A percentile compares a stretch with the other conserved stretches of the same genome.
Evolutionary conservation across 2,329 filamentous ascomycete genomes (phyloP).

Genomic region (Aspergillus brasiliensis): DNA sequence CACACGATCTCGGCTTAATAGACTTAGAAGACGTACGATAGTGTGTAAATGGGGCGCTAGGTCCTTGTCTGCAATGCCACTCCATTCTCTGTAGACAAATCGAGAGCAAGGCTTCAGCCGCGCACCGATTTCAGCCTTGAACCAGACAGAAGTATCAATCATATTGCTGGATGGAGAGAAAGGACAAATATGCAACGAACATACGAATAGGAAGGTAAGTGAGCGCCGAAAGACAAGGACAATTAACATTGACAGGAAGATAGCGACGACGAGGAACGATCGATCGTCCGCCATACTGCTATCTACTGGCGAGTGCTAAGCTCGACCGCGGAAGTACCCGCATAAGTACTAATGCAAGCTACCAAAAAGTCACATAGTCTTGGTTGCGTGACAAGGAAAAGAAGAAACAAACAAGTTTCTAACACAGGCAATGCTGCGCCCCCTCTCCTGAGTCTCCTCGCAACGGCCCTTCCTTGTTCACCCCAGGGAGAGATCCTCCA

Average conservation of each 20-base stretch:
- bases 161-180: too few relatives aligned
- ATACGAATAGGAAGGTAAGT: not conserved
- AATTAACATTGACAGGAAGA: too few relatives aligned
- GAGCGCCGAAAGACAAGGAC: not conserved
- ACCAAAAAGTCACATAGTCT: not conserved
- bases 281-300: not conserved
- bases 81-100: too few relatives aligned
- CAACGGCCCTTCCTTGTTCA: not conserved
- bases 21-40: too few relatives aligned
- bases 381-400: not conserved
- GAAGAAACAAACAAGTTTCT: not conserved
- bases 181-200: not conserved
- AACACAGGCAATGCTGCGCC: not conserved
- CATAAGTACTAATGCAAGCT: not conserved
- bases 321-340: not conserved
- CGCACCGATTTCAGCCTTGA: too few relatives aligned
- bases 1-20: too few relatives aligned
- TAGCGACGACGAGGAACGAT: not conserved
- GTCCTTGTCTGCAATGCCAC: too few relatives aligned
- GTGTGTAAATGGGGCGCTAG: too few relatives aligned
- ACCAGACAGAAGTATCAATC: too few relatives aligned
- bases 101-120: too few relatives aligned
- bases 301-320: not conserved
- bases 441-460: not conserved
- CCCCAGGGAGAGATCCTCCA: not conserved